Conservation (phyloP, 148 eudicot species). For the Persicaria tinctoria region DNA sequence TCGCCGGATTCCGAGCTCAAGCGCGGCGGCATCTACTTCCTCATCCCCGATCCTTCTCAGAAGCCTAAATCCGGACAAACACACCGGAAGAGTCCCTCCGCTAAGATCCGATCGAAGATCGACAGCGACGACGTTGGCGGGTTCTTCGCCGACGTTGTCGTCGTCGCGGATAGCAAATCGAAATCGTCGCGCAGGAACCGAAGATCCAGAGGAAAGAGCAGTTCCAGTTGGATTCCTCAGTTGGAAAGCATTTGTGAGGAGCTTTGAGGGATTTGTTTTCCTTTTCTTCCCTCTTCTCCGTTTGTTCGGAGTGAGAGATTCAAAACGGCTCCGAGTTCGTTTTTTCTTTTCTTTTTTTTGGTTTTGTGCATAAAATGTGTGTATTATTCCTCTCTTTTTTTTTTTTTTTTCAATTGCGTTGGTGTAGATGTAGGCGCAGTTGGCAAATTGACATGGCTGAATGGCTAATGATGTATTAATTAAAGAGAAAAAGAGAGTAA, state of each 20-base stretch:
- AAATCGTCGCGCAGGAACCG: conserved; percentile 33
- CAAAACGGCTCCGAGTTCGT: neutral
- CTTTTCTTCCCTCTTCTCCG: neutral
- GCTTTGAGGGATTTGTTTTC: conserved; percentile 5
- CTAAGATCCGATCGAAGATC: conserved; percentile 10
- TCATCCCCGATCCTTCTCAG: conserved; percentile 52
- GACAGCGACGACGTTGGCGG: neutral
- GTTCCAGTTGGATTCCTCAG: conserved; percentile 61
- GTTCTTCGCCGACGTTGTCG: conserved; percentile 3
- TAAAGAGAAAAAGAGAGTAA: neutral
- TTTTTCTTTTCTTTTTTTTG: neutral
- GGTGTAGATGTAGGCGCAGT: neutral
- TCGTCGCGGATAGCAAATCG: conserved; percentile 22
- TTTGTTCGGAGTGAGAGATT: neutral
- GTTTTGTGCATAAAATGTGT: conserved; percentile 6
- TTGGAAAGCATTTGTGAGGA: conserved; percentile 65
- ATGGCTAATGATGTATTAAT: neutral
- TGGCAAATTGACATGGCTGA: neutral
- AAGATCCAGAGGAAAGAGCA: conserved; percentile 29
- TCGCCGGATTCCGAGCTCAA: conserved; percentile 73
- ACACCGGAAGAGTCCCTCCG: neutral
- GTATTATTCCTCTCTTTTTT: neutral
- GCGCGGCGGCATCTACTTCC: conserved; percentile 73
- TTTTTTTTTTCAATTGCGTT: conserved; percentile 1
- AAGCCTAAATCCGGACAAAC: conserved; percentile 32